Base-by-base conservation (phyloP, 2,329 filamentous ascomycete species). In the Cylindrodendrum hubeiense region DNA sequence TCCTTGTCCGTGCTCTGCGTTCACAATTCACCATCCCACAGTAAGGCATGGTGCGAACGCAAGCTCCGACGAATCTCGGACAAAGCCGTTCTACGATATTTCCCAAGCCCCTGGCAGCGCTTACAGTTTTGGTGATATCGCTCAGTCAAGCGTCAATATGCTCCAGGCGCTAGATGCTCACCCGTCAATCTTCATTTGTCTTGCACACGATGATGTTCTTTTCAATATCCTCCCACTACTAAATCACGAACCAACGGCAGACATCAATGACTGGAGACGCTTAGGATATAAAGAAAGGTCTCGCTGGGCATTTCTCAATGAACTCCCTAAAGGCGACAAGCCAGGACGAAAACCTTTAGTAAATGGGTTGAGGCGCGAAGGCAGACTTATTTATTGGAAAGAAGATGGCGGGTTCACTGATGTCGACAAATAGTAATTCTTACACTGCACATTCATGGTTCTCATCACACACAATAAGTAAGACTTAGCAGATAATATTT, bases 21-120 rank as follows among this genome's bases (percentile, higher is more conserved):
- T 56, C 26, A 56, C 53, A n/a, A 13, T 17, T 15, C 53, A 56
- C 19, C 53, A 56, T 17, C 53, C 51, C 10, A n/a, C 51, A n/a
- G 7, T 19, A 22, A 43, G 22, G 19, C 9, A 4, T 8, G 19
- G 12, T 7, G 17, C 5, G 4, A 54, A 19, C 1, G 26, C 8
- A 21, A 3, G 10, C 7, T 4, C 17, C 41, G 3, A 41, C 5
- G 4, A 54, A 12, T n/a, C 51, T 3, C 41, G 41, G 10, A 46
- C 41, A 15, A n/a, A 22, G n/a, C 53, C 53, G 9, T 56, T 56
- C 12, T 56, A 56, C 15, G 24, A 56, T 5, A 37, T 56, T 19
- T 56, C 53, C 3, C 17, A n/a, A 1, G 39, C 5, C 7, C 26
- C 53, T 5, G 39, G 37, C 21, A 56, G 53, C 24, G 53, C 53